Percentiles rank a stretch among this genome's conserved stretches.
Evolutionary conservation across 495 filamentous ascomycete species (phyloP).

Genomic region (Gamarada debralockiae): DNA sequence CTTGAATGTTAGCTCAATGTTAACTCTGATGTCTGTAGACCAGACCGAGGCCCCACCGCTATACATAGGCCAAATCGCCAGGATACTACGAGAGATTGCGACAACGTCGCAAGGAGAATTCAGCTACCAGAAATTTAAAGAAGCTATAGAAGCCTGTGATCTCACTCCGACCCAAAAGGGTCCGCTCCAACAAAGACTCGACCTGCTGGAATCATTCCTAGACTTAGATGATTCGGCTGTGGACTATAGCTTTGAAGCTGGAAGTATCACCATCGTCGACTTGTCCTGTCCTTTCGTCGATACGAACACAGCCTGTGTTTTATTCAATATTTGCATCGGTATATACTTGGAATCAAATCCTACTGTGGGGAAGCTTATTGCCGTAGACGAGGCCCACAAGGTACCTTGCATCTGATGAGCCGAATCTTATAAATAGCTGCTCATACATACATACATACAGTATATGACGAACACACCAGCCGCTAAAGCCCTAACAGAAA

Average conservation of each 20-base stretch:
- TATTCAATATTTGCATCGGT: constrained; percentile 62
- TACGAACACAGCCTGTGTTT: constrained; percentile 57
- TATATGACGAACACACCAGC: constrained; percentile 43
- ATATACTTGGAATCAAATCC: constrained; percentile 52
- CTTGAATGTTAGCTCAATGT: constrained; percentile 59
- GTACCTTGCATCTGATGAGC: no score
- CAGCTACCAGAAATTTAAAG: constrained; percentile 37
- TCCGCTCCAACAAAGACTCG: constrained; percentile 50
- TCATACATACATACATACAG: no score
- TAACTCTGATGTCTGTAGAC: constrained; percentile 63
- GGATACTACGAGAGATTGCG: constrained; percentile 51
- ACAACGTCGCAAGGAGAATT: constrained; percentile 37
- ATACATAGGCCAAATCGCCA: constrained; percentile 55
- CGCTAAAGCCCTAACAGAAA: constrained; percentile 53
- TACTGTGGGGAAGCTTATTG: constrained; percentile 40
- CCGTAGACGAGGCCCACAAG: constrained; percentile 28
- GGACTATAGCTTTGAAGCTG: constrained; percentile 22
- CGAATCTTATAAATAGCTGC: no score
- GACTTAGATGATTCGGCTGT: not conserved
- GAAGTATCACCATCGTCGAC: constrained; percentile 66
- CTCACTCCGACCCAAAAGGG: constrained; percentile 40
- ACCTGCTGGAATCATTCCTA: constrained; percentile 55
- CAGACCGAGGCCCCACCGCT: constrained; percentile 46
- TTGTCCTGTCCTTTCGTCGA: constrained; percentile 66
- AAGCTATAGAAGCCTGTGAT: constrained; percentile 26